Conservation (phyloP, 495 filamentous ascomycete species). For the Talaromyces thailandensis region DNA sequence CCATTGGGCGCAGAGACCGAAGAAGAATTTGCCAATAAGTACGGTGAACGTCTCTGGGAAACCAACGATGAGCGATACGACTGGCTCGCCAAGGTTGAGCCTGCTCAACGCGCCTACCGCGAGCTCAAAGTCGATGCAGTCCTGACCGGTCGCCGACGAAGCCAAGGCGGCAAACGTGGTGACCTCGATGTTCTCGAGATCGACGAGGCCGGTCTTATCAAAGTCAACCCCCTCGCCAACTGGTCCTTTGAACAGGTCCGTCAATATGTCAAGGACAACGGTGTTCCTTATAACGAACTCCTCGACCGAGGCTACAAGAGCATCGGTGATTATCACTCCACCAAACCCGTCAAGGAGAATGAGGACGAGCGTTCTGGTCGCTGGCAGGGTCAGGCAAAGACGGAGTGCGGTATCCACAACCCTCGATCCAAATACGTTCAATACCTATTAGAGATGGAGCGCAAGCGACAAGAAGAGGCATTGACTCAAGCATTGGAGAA, state of each 20-base stretch:
- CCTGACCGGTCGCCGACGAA: constrained; percentile 85
- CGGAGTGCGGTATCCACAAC: constrained; percentile 98
- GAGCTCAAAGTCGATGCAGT: constrained; percentile 87
- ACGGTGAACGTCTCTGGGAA: constrained; percentile 83
- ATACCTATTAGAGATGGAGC: constrained; percentile 65
- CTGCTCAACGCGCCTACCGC: constrained; percentile 82
- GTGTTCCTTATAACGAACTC: constrained; percentile 90
- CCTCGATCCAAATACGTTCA: constrained; percentile 85
- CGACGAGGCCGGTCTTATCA: constrained; percentile 86
- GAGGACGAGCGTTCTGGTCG: constrained; percentile 96
- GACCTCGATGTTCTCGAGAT: constrained; percentile 84
- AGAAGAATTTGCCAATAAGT: constrained; percentile 67
- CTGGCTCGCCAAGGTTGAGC: constrained; percentile 96
- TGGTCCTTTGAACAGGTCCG: constrained; percentile 90
- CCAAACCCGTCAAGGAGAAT: constrained; percentile 76
- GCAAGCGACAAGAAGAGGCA: constrained; percentile 59
- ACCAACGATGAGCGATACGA: constrained; percentile 83
- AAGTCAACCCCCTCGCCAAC: constrained; percentile 97
- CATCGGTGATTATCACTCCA: constrained; percentile 96
- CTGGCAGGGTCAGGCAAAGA: constrained; percentile 92
- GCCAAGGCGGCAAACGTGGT: constrained; percentile 89
- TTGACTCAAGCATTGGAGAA: constrained; percentile 34
- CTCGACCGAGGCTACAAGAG: constrained; percentile 93
- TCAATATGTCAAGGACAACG: constrained; percentile 71
- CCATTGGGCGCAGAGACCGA: constrained; percentile 61